Evolutionary conservation across 2,329 filamentous ascomycete genomes (phyloP), one percentile per base, ranked within the genome.

Genomic region (Phyllosticta citribraziliensis): DNA sequence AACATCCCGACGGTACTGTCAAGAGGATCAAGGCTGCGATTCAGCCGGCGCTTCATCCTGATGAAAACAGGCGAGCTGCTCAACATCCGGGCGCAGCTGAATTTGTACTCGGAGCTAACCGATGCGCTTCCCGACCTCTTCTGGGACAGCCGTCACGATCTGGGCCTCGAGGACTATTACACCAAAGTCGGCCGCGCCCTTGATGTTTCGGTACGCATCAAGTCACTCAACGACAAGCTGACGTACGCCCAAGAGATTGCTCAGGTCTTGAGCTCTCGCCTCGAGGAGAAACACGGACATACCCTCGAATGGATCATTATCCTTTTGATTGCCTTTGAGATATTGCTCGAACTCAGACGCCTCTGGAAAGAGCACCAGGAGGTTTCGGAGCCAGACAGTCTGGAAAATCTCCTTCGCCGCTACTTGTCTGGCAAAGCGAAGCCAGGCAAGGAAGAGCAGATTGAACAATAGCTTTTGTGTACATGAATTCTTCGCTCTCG

Each of bases 191-290:
- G 93, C 51, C 85, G 87, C 60, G 91, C 91, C 0, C 81, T 99
- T 40, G 94, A 97, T 73, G 92, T 97, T 24, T 89, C 89, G 35
- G 89, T 94, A 25, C 84, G 94, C 57, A 97, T 97, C 76, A 89
- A 89, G 68, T 86, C 90, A 19, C 76, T 97, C 67, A 99, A 99
- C 73, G 90, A 96, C 76, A 96, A 96, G 78, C 95, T 99, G 84
- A 93, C 96, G 70, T 97, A 99, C 72, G 94, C 93, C 0, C 89
- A 94, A 70, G 93, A 97, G 73, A 97, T 97, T 72, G 91, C 94
- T 6, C 89, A 82, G 58, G 92, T 97, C 17, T 76, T 97, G 64
- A 82, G 94, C 62, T 91, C 97, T 73, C 86, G 92, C 71, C 81
- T 95, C 60, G 95, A 89, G 70, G 92, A 97, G 78, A 91, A 90